Conservation (phyloP, 1,284 basidiomycete genomes). For the Ustilago sp. region DNA sequence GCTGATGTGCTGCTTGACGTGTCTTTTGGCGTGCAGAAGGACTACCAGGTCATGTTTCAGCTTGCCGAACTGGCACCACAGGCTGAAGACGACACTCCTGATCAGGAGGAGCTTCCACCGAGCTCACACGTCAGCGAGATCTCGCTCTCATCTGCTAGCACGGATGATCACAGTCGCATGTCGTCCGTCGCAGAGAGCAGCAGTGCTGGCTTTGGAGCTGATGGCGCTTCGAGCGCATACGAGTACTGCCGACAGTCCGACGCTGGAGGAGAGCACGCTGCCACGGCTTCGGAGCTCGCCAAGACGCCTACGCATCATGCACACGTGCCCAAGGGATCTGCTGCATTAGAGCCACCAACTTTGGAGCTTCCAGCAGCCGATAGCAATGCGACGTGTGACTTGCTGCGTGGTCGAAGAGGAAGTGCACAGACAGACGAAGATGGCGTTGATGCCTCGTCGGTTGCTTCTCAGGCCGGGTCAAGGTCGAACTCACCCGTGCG, state of each 20-base stretch:
- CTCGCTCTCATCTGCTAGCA: slow-evolving; percentile 42
- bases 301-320: slow-evolving; percentile 60
- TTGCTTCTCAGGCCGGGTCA: slow-evolving; percentile 67
- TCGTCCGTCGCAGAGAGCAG: slow-evolving; percentile 38
- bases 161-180: slow-evolving; percentile 33
- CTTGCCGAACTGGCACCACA: slow-evolving; percentile 70
- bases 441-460: slow-evolving; percentile 58
- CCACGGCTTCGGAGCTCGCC: slow-evolving; percentile 47
- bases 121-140: slow-evolving; percentile 43
- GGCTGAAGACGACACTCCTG: slow-evolving; percentile 44
- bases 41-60: slow-evolving; percentile 71
- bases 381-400: slow-evolving; percentile 15
- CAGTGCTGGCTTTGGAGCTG: slow-evolving; percentile 27
- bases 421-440: slow-evolving; percentile 46
- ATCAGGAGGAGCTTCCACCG: slow-evolving; percentile 46
- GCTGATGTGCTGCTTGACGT: slow-evolving; percentile 72
- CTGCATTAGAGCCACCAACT: slow-evolving; percentile 46
- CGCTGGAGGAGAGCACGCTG: slow-evolving; percentile 20
- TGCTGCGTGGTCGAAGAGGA: slow-evolving; percentile 30
- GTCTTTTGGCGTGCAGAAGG: slow-evolving; percentile 70
- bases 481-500: slow-evolving; percentile 57
- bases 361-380: slow-evolving; percentile 47
- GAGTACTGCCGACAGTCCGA: slow-evolving; percentile 29
- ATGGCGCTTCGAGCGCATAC: slow-evolving; percentile 32
- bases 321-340: slow-evolving; percentile 36